Evolutionary conservation across 495 filamentous ascomycete species (phyloP).

Genomic region (Penicillium malachiteum): DNA sequence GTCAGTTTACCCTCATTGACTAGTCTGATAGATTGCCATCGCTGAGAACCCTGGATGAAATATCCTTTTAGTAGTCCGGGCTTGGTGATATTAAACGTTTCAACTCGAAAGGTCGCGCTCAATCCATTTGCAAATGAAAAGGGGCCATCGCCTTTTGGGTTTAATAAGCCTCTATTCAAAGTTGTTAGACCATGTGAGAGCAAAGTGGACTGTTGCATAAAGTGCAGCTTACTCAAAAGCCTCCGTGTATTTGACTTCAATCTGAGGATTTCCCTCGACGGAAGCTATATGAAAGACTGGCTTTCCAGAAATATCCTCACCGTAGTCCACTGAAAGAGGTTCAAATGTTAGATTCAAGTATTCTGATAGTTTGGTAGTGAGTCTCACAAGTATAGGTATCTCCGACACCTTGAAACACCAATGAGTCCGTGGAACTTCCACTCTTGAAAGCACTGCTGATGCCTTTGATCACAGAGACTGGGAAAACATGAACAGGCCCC

Average conservation of each 20-base stretch:
- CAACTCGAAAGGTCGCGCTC: background rate
- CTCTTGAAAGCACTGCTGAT: background rate
- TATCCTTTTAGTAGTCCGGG: background rate
- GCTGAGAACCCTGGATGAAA: conserved; percentile 4
- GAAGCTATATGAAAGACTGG: background rate
- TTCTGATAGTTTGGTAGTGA: background rate
- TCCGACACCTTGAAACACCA: background rate
- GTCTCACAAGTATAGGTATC: background rate
- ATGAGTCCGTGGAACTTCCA: background rate
- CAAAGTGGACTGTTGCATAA: background rate
- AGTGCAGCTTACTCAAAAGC: background rate
- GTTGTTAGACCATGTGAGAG: background rate
- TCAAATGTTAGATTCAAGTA: too few relatives aligned
- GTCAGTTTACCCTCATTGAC: background rate
- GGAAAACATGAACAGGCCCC: background rate
- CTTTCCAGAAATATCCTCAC: background rate
- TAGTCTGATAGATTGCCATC: conserved; percentile 6
- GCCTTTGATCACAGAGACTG: background rate
- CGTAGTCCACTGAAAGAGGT: background rate
- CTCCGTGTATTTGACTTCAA: background rate
- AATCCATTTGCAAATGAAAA: background rate
- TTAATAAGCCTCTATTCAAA: background rate
- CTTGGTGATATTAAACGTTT: background rate
- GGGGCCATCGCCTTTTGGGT: background rate
- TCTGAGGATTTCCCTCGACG: background rate